Conservation (phyloP, 768 basidiomycete genomes). For the Cystobasidium tubakii region DNA sequence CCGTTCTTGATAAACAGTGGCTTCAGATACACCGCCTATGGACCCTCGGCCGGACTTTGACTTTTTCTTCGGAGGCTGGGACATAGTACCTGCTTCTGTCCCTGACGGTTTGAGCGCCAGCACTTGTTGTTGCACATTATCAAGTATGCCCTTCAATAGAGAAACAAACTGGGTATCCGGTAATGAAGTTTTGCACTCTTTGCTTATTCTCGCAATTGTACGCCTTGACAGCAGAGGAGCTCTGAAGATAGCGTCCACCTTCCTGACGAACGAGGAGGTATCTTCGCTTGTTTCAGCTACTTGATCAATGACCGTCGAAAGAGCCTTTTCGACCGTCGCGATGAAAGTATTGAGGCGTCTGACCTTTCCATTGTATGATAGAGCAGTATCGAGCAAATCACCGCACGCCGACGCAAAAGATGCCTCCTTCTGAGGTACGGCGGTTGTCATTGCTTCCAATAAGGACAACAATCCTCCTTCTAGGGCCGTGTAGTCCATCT, state of each 20-base stretch:
- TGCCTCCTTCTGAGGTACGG: background rate
- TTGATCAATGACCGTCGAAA: background rate
- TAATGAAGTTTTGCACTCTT: slow-evolving; percentile 6
- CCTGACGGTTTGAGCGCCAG: background rate
- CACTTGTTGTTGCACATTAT: background rate
- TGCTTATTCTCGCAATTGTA: background rate
- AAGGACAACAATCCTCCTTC: background rate
- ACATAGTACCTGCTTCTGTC: background rate
- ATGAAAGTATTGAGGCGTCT: slow-evolving; percentile 3
- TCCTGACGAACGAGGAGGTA: background rate
- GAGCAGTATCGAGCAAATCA: background rate
- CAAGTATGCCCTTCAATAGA: background rate
- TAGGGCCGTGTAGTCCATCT: slow-evolving; percentile 15
- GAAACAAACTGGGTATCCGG: background rate
- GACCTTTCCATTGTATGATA: slow-evolving; percentile 21
- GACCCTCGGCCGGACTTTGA: background rate
- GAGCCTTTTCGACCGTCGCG: too few relatives aligned
- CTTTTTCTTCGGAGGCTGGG: background rate
- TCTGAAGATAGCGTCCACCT: background rate
- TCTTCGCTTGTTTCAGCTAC: background rate
- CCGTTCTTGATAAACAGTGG: background rate
- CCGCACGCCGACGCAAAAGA: background rate
- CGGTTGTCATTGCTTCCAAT: background rate
- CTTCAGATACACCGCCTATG: background rate
- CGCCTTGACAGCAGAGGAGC: background rate